Percentiles rank a stretch among this genome's conserved stretches.
These are phyloP conservation scores for Kwoniella heveanensis DNA, from an alignment of 768 basidiomycete genomes.

Conservation along the genomic window DNA sequence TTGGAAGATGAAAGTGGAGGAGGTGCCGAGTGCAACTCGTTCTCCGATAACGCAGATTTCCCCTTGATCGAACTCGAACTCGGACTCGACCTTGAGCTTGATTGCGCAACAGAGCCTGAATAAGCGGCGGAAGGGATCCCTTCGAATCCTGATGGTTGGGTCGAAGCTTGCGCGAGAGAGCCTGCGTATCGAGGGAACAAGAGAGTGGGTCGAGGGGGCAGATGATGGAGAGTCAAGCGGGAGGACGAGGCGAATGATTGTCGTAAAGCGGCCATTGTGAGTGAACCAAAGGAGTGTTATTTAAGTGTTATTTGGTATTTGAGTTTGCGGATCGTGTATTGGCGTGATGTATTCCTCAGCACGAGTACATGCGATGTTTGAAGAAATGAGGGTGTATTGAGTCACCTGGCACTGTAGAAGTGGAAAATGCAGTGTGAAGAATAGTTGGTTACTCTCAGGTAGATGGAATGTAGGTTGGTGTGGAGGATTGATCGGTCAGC, in stretches of 20 bases:
- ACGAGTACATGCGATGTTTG: no score
- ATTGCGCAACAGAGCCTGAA: conserved; percentile 5
- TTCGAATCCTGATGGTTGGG: conserved; percentile 21
- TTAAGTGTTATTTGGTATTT: no score
- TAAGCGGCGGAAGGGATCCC: conserved; percentile 25
- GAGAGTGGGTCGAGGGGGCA: not conserved
- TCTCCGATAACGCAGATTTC: not conserved
- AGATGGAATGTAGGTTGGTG: not conserved
- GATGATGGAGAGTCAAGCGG: conserved; percentile 23
- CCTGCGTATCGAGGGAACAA: conserved; percentile 7
- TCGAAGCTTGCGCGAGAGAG: conserved; percentile 12
- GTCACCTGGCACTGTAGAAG: not conserved
- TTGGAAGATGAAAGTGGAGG: not conserved
- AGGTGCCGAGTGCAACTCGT: not conserved
- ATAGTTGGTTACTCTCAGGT: no score
- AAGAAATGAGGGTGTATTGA: no score
- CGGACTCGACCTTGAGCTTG: not conserved
- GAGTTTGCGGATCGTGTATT: no score
- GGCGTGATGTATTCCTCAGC: no score
- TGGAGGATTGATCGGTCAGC: conserved; percentile 20
- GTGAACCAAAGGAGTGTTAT: not conserved
- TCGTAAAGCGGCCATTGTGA: conserved; percentile 14
- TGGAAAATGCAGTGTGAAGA: not conserved
- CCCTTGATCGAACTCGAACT: not conserved
- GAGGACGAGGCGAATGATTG: conserved; percentile 26